Evolutionary conservation across 1,284 basidiomycete species (phyloP), one percentile per base, ranked within the genome.

Genomic region (Boletus semigastroideus): DNA sequence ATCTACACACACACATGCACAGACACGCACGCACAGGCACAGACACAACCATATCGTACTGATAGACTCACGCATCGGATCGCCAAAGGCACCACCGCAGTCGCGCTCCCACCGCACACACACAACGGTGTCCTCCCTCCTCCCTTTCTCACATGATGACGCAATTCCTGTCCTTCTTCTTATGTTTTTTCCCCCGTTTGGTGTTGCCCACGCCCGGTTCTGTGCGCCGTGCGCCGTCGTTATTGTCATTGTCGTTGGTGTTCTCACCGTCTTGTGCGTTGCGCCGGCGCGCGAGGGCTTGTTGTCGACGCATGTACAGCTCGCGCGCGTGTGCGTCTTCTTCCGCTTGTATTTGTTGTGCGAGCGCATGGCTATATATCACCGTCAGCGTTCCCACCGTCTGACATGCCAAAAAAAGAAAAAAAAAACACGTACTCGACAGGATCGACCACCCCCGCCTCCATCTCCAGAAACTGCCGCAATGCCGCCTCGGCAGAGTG

Each of bases 81-180:
- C 22, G 22, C 22, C 22, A 3, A 22, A 22, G 22, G 22, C 22
- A 22, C 22, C 22, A 22, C 22, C 22, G 22, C 22, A 22, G 22
- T 22, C 22, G 22, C 22, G 22, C 22, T 22, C 22, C 22, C 22
- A 22, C 22, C 22, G 22, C 22, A 5, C 22, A n/a, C n/a, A n/a
- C n/a, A n/a, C n/a, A n/a, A n/a, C n/a, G n/a, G n/a, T n/a, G n/a
- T n/a, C n/a, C n/a, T n/a, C n/a, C n/a, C n/a, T n/a, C n/a, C n/a
- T n/a, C n/a, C n/a, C n/a, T n/a, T n/a, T n/a, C n/a, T n/a, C n/a
- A 70, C 85, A 87, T 87, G 48, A 87, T 75, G 46, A 85, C 66
- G 66, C 86, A 88, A 51, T 81, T 78, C 53, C 81, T 82, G 62
- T 65, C 72, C 62, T 79, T 82, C 58, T 75, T 11, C 2, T 30